phyloP scores from a whole-genome alignment of 768 basidiomycete species.

The Termitomyces sp. region DNA sequence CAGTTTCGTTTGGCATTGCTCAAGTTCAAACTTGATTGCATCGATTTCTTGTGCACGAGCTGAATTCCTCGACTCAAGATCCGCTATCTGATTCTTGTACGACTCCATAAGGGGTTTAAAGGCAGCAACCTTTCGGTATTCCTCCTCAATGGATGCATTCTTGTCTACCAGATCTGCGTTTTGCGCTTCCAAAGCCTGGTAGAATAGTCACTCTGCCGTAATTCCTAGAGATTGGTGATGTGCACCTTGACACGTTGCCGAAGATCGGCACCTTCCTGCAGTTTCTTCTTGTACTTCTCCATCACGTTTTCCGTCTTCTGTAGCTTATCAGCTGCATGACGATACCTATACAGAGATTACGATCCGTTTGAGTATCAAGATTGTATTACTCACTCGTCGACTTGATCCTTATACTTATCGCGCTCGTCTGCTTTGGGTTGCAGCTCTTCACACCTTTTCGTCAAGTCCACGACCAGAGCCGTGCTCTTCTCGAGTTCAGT shows the following conservation, averaged over 20 bases:
- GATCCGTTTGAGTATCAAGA: background rate
- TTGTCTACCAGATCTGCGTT: slow-evolving; percentile 90
- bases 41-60: slow-evolving; percentile 70
- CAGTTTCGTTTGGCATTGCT: slow-evolving; percentile 68
- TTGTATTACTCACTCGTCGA: slow-evolving; percentile 75
- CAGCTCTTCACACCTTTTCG: slow-evolving; percentile 78
- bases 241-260: slow-evolving; percentile 81
- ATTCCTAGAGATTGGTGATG: slow-evolving; percentile 16
- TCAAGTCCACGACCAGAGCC: slow-evolving; percentile 65
- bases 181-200: slow-evolving; percentile 85
- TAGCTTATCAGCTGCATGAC: slow-evolving; percentile 87
- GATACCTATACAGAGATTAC: slow-evolving; percentile 54
- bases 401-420: slow-evolving; percentile 81
- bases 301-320: slow-evolving; percentile 96
- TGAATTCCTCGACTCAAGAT: slow-evolving; percentile 73
- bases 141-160: slow-evolving; percentile 89
- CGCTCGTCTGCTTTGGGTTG: slow-evolving; percentile 77
- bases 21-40: slow-evolving; percentile 70
- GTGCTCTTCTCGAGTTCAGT: slow-evolving; percentile 82
- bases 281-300: slow-evolving; percentile 98
- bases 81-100: slow-evolving; percentile 83
- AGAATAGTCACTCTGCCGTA: slow-evolving; percentile 1
- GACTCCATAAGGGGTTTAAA: slow-evolving; percentile 91
- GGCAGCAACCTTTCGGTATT: slow-evolving; percentile 81
- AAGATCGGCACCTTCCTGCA: slow-evolving; percentile 90